Evolutionary conservation across 805 yeast genomes (phyloP).

Genomic region (Grigorovia yakushimaensis): DNA sequence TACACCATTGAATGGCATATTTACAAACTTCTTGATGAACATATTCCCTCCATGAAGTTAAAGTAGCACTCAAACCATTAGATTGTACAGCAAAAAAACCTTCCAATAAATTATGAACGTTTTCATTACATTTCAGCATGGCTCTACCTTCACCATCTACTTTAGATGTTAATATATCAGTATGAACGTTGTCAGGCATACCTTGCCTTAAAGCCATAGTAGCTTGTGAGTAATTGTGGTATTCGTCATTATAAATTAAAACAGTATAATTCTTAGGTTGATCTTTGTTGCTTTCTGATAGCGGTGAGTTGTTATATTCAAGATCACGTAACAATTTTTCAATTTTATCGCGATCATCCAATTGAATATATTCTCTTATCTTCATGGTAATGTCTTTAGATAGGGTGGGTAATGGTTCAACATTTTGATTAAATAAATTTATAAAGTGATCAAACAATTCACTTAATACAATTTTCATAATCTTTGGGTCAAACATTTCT

Average conservation of each 20-base stretch:
- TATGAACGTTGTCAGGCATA: slow-evolving; percentile 27
- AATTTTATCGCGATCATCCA: slow-evolving; percentile 12
- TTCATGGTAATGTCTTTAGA: slow-evolving; percentile 22
- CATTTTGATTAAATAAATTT: slow-evolving; percentile 31
- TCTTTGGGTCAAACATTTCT: slow-evolving; percentile 5
- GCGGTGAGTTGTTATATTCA: slow-evolving; percentile 6
- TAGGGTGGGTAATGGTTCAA: slow-evolving; percentile 26
- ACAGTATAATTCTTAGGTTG: slow-evolving; percentile 34
- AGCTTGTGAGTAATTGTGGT: slow-evolving; percentile 52
- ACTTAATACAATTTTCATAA: slow-evolving; percentile 23
- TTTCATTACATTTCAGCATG: slow-evolving; percentile 31
- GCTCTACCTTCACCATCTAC: slow-evolving; percentile 45
- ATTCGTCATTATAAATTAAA: slow-evolving; percentile 72
- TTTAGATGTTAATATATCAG: slow-evolving; percentile 30
- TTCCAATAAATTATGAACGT: slow-evolving; percentile 22
- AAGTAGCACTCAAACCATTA: slow-evolving; percentile 47
- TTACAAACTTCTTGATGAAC: slow-evolving; percentile 39
- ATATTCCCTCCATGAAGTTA: slow-evolving; percentile 42
- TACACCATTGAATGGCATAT: slow-evolving; percentile 43
- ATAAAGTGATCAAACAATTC: slow-evolving; percentile 34
- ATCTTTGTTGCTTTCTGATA: background rate
- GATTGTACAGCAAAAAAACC: slow-evolving; percentile 34
- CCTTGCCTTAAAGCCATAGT: slow-evolving; percentile 36
- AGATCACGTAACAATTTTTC: slow-evolving; percentile 13
- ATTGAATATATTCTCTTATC: slow-evolving; percentile 23